phyloP scores from a whole-genome alignment of 208 protist species.

The Acanthamoeba castellanii region DNA sequence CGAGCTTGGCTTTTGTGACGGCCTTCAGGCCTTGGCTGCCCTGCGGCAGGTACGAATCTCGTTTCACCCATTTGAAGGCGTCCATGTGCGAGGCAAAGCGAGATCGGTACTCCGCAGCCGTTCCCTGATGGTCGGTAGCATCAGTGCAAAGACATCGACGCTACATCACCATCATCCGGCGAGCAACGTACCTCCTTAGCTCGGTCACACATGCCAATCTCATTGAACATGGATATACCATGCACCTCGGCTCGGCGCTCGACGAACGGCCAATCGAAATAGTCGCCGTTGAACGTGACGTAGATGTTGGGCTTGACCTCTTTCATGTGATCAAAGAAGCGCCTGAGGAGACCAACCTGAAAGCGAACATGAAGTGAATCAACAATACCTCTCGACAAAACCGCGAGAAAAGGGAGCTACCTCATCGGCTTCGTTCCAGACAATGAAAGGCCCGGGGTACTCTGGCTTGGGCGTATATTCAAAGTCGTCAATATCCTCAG shows the following conservation, averaged over 20 bases:
- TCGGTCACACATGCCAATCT: constrained; percentile 89
- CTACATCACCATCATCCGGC: not conserved
- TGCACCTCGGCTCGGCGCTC: constrained; percentile 92
- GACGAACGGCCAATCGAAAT: constrained; percentile 99
- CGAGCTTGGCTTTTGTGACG: constrained; percentile 98
- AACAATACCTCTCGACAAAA: not conserved
- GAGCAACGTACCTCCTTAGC: constrained; percentile 78
- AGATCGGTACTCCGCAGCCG: constrained; percentile 94
- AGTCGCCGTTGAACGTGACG: constrained; percentile 99
- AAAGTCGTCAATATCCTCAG: constrained; percentile 98
- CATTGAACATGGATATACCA: constrained; percentile 86
- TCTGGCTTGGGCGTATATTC: constrained; percentile 99
- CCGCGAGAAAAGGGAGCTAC: not conserved
- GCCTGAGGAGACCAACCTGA: constrained; percentile 91
- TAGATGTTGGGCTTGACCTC: constrained; percentile 97
- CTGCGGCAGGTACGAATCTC: constrained; percentile 99
- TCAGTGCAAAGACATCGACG: not conserved
- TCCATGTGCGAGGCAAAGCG: constrained; percentile 97
- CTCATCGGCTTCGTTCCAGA: constrained; percentile 98
- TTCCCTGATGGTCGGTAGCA: not conserved
- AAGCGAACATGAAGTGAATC: not conserved
- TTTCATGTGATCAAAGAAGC: constrained; percentile 98
- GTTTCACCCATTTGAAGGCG: constrained; percentile 99
- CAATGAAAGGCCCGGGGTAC: constrained; percentile 97
- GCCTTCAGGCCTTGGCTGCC: constrained; percentile 96